phyloP scores from a whole-genome alignment of 2,329 filamentous ascomycete species.

The Chaetomium strumarium region DNA sequence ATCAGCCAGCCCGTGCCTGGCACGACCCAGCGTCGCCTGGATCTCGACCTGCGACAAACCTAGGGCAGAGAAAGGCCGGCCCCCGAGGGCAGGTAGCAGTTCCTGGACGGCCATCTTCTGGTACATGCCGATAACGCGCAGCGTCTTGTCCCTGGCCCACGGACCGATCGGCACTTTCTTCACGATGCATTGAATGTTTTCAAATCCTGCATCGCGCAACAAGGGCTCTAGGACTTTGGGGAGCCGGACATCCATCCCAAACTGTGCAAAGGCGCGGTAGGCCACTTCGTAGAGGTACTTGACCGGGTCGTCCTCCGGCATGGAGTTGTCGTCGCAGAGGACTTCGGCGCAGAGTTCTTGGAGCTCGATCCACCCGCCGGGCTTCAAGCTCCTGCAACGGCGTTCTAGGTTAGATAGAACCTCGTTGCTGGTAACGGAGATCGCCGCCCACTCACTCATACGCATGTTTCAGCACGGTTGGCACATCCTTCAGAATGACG shows the following conservation, averaged over 20 bases:
- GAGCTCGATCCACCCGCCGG: constrained; percentile 29
- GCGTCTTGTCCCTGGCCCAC: constrained; percentile 42
- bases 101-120: constrained; percentile 14
- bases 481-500: constrained; percentile 43
- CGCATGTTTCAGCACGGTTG: constrained; percentile 38
- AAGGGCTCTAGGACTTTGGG: constrained; percentile 26
- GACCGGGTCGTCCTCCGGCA: constrained; percentile 20
- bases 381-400: constrained; percentile 20
- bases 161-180: constrained; percentile 42
- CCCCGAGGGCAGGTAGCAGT: constrained; percentile 13
- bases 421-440: background rate
- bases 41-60: constrained; percentile 56
- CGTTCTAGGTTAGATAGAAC: background rate
- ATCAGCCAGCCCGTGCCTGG: constrained; percentile 20
- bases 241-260: constrained; percentile 26
- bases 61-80: constrained; percentile 14
- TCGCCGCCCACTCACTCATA: constrained; percentile 28
- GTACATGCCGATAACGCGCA: constrained; percentile 34
- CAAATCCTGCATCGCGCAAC: constrained; percentile 34
- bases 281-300: constrained; percentile 29
- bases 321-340: constrained; percentile 24
- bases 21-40: constrained; percentile 41
- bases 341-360: constrained; percentile 28
- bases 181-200: constrained; percentile 34
- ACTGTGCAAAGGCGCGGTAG: constrained; percentile 26